These are phyloP conservation scores for Aspergillus terreus DNA, from an alignment of 2,329 filamentous ascomycete genomes.

Conservation along the genomic window DNA sequence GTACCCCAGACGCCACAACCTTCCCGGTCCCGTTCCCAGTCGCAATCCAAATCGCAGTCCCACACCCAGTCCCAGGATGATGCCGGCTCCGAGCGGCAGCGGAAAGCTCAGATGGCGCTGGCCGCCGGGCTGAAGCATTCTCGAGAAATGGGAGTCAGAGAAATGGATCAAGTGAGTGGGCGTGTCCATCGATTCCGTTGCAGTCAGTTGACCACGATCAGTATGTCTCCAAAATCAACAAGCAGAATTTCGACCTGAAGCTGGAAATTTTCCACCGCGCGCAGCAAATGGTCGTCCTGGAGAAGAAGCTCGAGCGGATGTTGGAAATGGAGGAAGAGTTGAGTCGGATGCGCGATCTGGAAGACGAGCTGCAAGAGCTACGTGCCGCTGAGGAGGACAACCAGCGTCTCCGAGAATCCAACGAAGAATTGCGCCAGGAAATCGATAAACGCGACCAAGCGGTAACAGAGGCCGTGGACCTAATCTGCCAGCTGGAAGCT, in stretches of 20 bases:
- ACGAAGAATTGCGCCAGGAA: constrained; percentile 34
- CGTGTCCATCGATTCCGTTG: neutral
- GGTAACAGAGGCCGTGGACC: constrained; percentile 40
- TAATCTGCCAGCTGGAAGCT: constrained; percentile 42
- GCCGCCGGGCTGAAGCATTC: constrained; percentile 31
- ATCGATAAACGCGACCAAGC: constrained; percentile 40
- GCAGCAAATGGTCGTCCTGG: constrained; percentile 33
- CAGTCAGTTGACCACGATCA: constrained; percentile 18
- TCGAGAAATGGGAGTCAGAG: constrained; percentile 40
- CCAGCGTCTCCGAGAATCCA: constrained; percentile 32
- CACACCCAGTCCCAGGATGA: constrained; percentile 28
- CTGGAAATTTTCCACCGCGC: constrained; percentile 39
- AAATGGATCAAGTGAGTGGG: constrained; percentile 39
- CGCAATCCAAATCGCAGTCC: constrained; percentile 13
- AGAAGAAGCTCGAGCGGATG: constrained; percentile 38
- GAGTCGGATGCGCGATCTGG: constrained; percentile 23
- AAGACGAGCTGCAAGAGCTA: constrained; percentile 37
- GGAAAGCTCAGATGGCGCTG: constrained; percentile 27
- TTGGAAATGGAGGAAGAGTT: constrained; percentile 35
- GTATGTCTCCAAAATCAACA: constrained; percentile 44
- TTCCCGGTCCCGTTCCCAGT: constrained; percentile 14
- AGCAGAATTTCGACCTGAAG: constrained; percentile 43
- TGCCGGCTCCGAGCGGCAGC: constrained; percentile 32
- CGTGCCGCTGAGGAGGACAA: constrained; percentile 34
- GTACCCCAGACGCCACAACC: constrained; percentile 24